Conservation (phyloP, 2,329 filamentous ascomycete genomes). For the Pseudogymnoascus destructans region DNA sequence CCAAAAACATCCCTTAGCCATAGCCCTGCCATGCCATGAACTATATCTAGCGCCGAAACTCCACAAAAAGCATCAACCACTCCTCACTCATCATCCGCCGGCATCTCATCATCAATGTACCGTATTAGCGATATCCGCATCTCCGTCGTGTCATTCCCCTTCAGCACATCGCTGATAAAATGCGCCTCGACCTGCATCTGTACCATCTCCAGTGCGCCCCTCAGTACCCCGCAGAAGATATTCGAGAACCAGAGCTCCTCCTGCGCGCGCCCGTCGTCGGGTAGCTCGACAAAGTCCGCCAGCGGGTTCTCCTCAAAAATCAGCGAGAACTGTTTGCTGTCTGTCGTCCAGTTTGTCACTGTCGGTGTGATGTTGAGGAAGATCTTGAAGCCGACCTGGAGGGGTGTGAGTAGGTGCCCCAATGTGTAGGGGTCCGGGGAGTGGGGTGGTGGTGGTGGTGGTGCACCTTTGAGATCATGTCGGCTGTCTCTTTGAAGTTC, state of each 20-base stretch:
- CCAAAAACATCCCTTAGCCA: not conserved
- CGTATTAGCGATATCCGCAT: constrained; percentile 86
- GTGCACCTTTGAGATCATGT: constrained; percentile 81
- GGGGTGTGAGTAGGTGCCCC: not conserved
- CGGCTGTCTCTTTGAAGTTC: constrained; percentile 91
- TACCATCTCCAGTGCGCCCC: constrained; percentile 93
- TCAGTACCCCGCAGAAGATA: constrained; percentile 82
- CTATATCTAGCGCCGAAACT: constrained; percentile 5
- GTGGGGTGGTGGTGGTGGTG: not conserved
- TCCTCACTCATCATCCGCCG: constrained; percentile 79
- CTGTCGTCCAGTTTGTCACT: constrained; percentile 88
- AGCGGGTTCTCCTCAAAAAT: constrained; percentile 95
- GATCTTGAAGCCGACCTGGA: constrained; percentile 92
- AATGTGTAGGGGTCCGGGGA: not conserved
- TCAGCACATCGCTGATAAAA: constrained; percentile 85
- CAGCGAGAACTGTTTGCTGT: constrained; percentile 92
- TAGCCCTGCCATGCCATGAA: not conserved
- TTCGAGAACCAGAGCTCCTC: constrained; percentile 98
- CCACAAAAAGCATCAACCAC: not conserved
- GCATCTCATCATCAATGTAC: constrained; percentile 96
- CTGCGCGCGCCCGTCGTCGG: constrained; percentile 88
- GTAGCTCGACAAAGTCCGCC: constrained; percentile 93
- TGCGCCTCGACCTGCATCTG: constrained; percentile 98
- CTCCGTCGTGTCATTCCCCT: constrained; percentile 91
- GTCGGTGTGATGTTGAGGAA: constrained; percentile 93